Conservation (phyloP, 129 eudicot species). For the Daucus carota region DNA sequence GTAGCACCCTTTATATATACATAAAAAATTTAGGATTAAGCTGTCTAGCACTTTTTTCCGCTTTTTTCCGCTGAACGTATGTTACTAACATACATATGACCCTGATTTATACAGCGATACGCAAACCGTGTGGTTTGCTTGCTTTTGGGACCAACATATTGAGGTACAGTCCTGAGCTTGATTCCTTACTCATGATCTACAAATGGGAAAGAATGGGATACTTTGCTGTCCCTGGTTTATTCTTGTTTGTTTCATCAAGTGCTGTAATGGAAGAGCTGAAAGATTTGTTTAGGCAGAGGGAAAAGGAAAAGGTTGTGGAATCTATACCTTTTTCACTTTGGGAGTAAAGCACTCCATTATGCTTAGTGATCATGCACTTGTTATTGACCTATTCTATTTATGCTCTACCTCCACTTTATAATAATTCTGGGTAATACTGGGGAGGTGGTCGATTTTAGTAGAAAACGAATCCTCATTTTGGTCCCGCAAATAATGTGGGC, state of each 20-base stretch:
- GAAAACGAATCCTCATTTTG: neutral
- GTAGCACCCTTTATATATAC: too few species aligned
- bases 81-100: too few species aligned
- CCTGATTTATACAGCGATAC: neutral
- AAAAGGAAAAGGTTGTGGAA: constrained; percentile 26
- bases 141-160: neutral
- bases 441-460: neutral
- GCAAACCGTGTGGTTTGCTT: neutral
- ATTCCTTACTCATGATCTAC: neutral
- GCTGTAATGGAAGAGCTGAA: neutral
- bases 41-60: too few species aligned
- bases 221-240: neutral
- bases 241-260: neutral
- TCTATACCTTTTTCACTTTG: constrained; percentile 25
- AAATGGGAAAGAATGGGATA: neutral
- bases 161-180: neutral
- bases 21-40: too few species aligned
- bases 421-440: neutral
- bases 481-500: neutral
- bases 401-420: neutral
- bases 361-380: constrained; percentile 11
- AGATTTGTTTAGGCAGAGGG: constrained; percentile 34
- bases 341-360: constrained; percentile 20
- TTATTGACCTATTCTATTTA: neutral
- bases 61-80: too few species aligned